These are phyloP conservation scores for Leccinum incarnatum DNA, from an alignment of 768 basidiomycete species.

Conservation along the genomic window DNA sequence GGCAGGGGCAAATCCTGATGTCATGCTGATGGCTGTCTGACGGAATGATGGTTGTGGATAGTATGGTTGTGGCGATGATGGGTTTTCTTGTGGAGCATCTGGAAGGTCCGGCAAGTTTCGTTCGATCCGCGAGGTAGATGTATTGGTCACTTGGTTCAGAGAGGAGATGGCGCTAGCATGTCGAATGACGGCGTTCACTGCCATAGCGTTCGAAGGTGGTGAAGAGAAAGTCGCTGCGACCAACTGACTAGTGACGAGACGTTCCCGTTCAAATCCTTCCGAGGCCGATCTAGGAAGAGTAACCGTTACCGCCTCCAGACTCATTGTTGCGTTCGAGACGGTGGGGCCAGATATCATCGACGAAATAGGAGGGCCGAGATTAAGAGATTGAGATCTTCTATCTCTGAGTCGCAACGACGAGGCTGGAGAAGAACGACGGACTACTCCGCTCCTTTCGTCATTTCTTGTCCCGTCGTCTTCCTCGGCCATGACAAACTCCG, in stretches of 20 bases:
- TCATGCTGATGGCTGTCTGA: constrained; percentile 73
- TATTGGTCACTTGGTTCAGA: constrained; percentile 24
- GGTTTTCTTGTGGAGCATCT: constrained; percentile 14
- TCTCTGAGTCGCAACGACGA: constrained; percentile 47
- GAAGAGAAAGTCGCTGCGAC: constrained; percentile 42
- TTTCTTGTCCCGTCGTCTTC: constrained; percentile 43
- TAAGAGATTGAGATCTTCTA: constrained; percentile 66
- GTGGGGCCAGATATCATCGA: constrained; percentile 27
- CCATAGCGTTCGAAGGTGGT: constrained; percentile 12
- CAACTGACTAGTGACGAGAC: constrained; percentile 40
- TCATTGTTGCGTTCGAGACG: constrained; percentile 29
- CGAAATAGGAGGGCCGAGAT: constrained; percentile 38
- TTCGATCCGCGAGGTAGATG: constrained; percentile 27
- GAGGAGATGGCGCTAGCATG: constrained; percentile 20
- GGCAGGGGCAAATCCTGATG: constrained; percentile 63
- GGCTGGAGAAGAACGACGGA: constrained; percentile 39
- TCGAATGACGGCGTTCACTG: constrained; percentile 28
- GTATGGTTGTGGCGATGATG: constrained; percentile 4
- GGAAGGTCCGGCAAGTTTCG: constrained; percentile 32
- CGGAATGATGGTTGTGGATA: constrained; percentile 39
- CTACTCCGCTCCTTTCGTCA: constrained; percentile 16
- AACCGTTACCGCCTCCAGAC: constrained; percentile 30
- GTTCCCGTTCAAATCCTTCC: constrained; percentile 38
- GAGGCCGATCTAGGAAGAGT: constrained; percentile 27
- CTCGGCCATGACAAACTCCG: constrained; percentile 64